Evolutionary conservation across 257 asterid species (phyloP), one percentile per base, ranked within the genome.

Genomic region (Primulina eburnea): DNA sequence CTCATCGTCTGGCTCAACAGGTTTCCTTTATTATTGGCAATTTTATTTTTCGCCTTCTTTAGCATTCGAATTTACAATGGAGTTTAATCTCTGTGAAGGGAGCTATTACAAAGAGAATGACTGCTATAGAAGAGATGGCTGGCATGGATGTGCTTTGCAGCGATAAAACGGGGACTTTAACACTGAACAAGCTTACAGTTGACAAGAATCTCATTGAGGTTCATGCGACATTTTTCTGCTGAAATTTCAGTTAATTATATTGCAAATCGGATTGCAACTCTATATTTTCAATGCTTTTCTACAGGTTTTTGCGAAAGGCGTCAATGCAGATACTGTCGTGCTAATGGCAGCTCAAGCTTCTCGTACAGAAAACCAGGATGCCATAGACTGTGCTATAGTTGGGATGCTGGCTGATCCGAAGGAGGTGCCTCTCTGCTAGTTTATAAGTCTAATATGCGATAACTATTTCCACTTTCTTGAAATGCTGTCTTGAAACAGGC

Each of bases 61-160:
- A 8, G 57, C 4, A 75, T 70, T 68, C 34, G 33, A 5, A 67
- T 73, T 4, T 64, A 65, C 66, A 37, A 72, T 35, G 61, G 65
- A 50, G 12, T 61, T 21, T 53, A 47, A 8, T 20, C 2, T 64
- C 29, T 62, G 30, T 68, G 24, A 59, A 92, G 97, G 99, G 99
- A 72, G 99, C 99, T 81, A 93, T 93, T 78, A 93, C 99, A 4
- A 93, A 93, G 85, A 84, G 99, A 82, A 90, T 93, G 97, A 90
- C 97, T 18, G 97, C 99, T 65, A 93, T 93, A 60, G 99, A 93
- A 85, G 99, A 93, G 71, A 93, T 93, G 99, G 99, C 98, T n/a
- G 99, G 99, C 73, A 93, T 93, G 99, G 98, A 93, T 59, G 98
- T 93, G 76, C 96, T 93, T 50, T 93, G 98, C 82, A 93, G 98